phyloP scores from a whole-genome alignment of 2,329 filamentous ascomycete genomes.

The Phyllosticta ampelicida region DNA sequence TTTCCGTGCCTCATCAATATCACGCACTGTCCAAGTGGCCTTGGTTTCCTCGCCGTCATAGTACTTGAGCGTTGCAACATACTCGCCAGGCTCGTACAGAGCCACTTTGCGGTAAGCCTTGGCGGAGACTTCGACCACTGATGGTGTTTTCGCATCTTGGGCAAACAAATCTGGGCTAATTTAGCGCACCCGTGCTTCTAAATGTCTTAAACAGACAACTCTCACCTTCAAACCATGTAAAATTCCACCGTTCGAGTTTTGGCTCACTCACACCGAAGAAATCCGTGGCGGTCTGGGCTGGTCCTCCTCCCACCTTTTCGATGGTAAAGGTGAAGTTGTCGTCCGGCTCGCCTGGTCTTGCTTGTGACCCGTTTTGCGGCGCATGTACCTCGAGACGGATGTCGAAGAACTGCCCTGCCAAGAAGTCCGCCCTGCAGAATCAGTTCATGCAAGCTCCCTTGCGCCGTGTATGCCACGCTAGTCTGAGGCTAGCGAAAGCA shows the following conservation, averaged over 20 bases:
- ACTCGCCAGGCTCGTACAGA: constrained; percentile 68
- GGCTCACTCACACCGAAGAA: constrained; percentile 65
- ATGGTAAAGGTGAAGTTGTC: constrained; percentile 67
- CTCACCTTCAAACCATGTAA: constrained; percentile 67
- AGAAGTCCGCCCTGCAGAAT: constrained; percentile 55
- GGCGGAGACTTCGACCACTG: constrained; percentile 67
- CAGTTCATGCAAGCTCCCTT: not conserved
- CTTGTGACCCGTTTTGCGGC: constrained; percentile 67
- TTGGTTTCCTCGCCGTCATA: constrained; percentile 60
- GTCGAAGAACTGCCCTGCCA: constrained; percentile 75
- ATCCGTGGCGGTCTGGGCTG: constrained; percentile 39
- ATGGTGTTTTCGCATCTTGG: constrained; percentile 55
- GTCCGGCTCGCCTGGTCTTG: constrained; percentile 59
- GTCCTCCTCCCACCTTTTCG: constrained; percentile 47
- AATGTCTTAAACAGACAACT: not conserved
- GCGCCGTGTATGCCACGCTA: constrained; percentile 1
- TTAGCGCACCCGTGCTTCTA: not conserved
- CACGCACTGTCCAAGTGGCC: constrained; percentile 67
- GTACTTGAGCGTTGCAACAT: constrained; percentile 65
- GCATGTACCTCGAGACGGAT: constrained; percentile 75
- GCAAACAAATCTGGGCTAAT: constrained; percentile 55
- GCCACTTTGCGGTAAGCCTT: constrained; percentile 69
- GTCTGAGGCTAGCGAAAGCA: constrained; percentile 1
- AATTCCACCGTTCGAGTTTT: constrained; percentile 68
- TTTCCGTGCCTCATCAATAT: constrained; percentile 57